A percentile compares a stretch with the other conserved stretches of the same genome.
These are phyloP conservation scores for Coemansia sp. DNA, from an alignment of 192 early-diverging fungal species.

Conservation along the genomic window DNA sequence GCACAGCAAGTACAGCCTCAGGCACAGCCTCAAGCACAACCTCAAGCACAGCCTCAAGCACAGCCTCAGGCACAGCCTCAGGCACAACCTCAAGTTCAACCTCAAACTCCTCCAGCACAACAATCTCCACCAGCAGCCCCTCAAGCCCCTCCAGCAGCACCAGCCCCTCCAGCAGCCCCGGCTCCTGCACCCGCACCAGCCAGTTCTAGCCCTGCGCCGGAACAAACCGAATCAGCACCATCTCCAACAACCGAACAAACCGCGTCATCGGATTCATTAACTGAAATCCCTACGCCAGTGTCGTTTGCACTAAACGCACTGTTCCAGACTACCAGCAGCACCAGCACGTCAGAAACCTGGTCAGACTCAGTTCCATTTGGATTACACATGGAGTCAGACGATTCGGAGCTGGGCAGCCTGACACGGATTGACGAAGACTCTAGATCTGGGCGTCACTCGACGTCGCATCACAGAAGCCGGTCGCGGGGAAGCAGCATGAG, in stretches of 20 bases:
- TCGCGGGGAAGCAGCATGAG: constrained; percentile 14
- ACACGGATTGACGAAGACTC: neutral
- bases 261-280: neutral
- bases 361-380: constrained; percentile 37
- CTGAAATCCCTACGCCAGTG: constrained; percentile 14
- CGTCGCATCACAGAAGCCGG: constrained; percentile 8
- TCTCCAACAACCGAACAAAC: neutral
- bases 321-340: constrained; percentile 12
- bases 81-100: neutral
- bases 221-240: constrained; percentile 12
- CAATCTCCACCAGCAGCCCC: neutral
- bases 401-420: neutral
- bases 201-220: neutral
- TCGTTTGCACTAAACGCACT: constrained; percentile 44
- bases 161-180: neutral
- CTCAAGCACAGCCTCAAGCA: neutral
- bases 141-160: neutral
- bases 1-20: neutral
- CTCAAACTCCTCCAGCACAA: neutral
- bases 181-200: constrained; percentile 8
- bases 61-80: neutral
- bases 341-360: neutral
- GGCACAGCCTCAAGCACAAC: neutral
- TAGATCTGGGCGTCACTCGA: neutral
- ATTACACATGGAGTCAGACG: constrained; percentile 30